Evolutionary conservation across 2,329 filamentous ascomycete species (phyloP), one percentile per base, ranked within the genome.

Genomic region (Ceratocystis smalleyi): DNA sequence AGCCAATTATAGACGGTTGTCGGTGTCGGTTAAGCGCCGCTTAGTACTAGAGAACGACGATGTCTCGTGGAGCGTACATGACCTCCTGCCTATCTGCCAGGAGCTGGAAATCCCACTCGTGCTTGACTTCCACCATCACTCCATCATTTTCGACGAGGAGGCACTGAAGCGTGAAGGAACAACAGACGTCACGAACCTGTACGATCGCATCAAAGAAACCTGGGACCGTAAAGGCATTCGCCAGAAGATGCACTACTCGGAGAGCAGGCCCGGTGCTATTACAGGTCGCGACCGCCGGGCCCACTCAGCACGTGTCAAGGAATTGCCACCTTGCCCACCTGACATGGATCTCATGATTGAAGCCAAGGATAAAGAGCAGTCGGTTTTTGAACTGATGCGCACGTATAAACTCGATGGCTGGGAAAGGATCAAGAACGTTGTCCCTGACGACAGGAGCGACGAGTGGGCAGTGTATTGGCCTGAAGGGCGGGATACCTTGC

Each of bases 291-390:
- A 95, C 68, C 79, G 91, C 32, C 82, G 92, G 66, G 96, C 95
- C 74, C 92, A 97, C 71, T 90, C 85, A 43, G 81, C 89, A 0
- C 82, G 92, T 7, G 90, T 95, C 1, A 80, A 80, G 68, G 88
- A 85, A 0, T 74, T 97, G 0, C 92, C 92, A 0, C 91, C 92
- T 0, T 96, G 92, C 70, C 79, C 85, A 3, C 77, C 83, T 0
- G 85, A 87, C 40, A 94, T 95, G 87, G 92, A 96, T 71, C 78
- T 97, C n/a, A 97, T 97, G 92, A 96, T 97, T 67, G 92, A 97
- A 75, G 92, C 92, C 59, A 97, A 97, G 73, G 92, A 96, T 71
- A 97, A 97, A 74, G 92, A 97, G 72, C 92, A 97, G 73, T 91
- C 92, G 0, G 90, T 96, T 0, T 95, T 97, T 70, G 90, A 95